These are phyloP conservation scores for Dioscorea cayenensis DNA, from an alignment of 116 monocot species.

Conservation along the genomic window DNA sequence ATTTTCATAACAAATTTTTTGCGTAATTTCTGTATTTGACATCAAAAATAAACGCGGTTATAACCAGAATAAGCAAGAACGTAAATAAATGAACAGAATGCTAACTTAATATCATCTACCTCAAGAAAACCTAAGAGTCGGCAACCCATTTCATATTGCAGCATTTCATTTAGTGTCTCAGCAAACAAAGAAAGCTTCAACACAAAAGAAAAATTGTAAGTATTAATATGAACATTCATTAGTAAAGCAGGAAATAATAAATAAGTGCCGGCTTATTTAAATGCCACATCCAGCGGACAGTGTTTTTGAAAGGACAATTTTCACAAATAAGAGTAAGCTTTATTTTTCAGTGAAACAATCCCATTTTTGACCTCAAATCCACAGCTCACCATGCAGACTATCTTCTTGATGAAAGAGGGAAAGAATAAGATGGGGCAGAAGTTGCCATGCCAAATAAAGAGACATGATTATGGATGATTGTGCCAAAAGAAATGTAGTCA, in stretches of 20 bases:
- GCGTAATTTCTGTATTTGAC: slow-evolving; percentile 53
- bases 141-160: slow-evolving; percentile 95
- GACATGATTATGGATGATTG: background rate
- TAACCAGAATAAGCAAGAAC: background rate
- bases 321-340: too few species aligned
- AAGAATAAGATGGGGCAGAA: too few species aligned
- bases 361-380: too few species aligned
- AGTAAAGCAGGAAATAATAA: background rate
- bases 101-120: slow-evolving; percentile 26
- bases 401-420: too few species aligned
- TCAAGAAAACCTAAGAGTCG: slow-evolving; percentile 75
- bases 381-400: too few species aligned
- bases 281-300: too few species aligned
- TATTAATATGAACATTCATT: background rate
- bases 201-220: slow-evolving; percentile 3
- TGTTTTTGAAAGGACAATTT: too few species aligned
- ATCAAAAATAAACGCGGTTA: background rate
- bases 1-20: slow-evolving; percentile 40
- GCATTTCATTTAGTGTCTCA: slow-evolving; percentile 90
- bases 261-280: too few species aligned
- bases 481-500: background rate
- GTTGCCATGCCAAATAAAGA: background rate
- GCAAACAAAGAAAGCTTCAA: slow-evolving; percentile 95
- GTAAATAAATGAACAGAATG: background rate
- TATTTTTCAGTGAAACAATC: too few species aligned